These are phyloP conservation scores for Termitomyces sp. DNA, from an alignment of 768 basidiomycete genomes.

Conservation along the genomic window DNA sequence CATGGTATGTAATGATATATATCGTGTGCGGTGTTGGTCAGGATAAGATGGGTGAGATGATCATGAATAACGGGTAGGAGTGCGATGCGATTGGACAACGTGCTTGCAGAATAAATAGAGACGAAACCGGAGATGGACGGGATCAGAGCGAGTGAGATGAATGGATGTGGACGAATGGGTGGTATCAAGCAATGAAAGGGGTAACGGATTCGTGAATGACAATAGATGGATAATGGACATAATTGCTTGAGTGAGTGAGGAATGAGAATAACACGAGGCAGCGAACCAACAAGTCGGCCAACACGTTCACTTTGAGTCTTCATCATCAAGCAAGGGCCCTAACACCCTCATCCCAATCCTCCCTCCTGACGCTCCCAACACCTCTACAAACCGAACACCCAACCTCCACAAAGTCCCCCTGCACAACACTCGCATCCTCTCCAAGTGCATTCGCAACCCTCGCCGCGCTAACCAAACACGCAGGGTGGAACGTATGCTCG, in stretches of 20 bases:
- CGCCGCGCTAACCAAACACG: conserved; percentile 69
- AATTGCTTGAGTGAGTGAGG: neutral
- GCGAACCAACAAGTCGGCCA: neutral
- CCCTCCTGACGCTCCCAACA: conserved; percentile 50
- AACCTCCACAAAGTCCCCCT: conserved; percentile 48
- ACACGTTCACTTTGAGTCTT: neutral
- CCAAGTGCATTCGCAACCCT: conserved; percentile 44
- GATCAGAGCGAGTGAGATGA: neutral
- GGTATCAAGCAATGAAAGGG: conserved; percentile 2
- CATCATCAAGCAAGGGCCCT: conserved; percentile 14
- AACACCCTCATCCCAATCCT: conserved; percentile 54
- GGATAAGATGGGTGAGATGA: neutral
- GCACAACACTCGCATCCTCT: conserved; percentile 30
- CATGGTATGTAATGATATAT: neutral
- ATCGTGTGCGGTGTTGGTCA: neutral
- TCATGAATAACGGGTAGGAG: neutral
- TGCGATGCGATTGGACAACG: neutral
- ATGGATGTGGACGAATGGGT: neutral
- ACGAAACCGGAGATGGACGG: too few species aligned
- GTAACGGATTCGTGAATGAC: neutral
- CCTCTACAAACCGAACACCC: conserved; percentile 68
- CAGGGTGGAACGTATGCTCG: conserved; percentile 62
- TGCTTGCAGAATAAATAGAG: neutral
- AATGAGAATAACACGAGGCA: neutral
- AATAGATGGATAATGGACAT: too few species aligned